phyloP scores from a whole-genome alignment of 164 flowering plant genomes.

The Magnolia kwangsiensis region DNA sequence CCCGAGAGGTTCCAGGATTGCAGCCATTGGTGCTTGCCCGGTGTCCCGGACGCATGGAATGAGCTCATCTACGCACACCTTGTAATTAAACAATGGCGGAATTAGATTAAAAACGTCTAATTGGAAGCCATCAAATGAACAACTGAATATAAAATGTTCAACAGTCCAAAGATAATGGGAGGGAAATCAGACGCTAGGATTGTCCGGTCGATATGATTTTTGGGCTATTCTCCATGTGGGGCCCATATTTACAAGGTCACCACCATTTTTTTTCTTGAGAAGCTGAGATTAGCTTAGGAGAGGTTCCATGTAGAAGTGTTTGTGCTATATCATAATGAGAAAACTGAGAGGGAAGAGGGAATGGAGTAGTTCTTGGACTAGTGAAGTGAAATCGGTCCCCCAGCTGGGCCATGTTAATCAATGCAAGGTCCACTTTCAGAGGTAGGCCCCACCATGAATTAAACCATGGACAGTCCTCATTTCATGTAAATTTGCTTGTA shows the following conservation, averaged over 20 bases:
- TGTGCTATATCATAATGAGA: neutral
- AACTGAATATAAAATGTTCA: too few species aligned
- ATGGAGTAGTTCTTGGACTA: neutral
- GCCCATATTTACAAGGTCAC: neutral
- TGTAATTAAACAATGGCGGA: neutral
- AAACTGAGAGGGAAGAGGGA: neutral
- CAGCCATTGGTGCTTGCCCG: conserved; percentile 23
- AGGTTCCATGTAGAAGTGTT: neutral
- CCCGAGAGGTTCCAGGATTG: conserved; percentile 13
- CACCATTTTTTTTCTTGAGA: neutral
- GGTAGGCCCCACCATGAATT: neutral
- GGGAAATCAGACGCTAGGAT: too few species aligned
- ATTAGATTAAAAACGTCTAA: neutral
- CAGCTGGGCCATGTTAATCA: too few species aligned
- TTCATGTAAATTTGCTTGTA: too few species aligned
- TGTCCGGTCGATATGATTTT: too few species aligned
- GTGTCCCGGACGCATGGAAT: conserved; percentile 18
- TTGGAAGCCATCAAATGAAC: too few species aligned
- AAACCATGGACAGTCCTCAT: too few species aligned
- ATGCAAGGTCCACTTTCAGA: neutral
- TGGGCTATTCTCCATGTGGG: too few species aligned
- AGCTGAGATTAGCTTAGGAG: neutral
- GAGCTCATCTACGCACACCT: conserved; percentile 13
- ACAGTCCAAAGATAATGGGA: too few species aligned
- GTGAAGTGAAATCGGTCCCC: too few species aligned